Base-by-base conservation (phyloP, 495 filamentous ascomycete species). In the Ascobolus immersus region DNA sequence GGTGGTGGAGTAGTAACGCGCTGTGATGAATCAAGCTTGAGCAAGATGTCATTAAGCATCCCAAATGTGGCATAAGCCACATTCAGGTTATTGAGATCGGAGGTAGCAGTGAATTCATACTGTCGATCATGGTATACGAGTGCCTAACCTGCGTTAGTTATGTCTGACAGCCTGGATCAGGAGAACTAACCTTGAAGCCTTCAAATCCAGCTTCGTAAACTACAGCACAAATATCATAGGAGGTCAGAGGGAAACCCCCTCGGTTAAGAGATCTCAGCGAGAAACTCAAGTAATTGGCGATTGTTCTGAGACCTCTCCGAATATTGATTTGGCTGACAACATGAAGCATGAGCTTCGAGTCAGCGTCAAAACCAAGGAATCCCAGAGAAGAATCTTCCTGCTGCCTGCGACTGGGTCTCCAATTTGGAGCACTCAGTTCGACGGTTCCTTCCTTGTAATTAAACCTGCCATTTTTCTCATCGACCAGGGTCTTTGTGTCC, bases 141-240 rank as follows among this genome's bases (percentile, higher is more conserved):
- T 1, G 41, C 33, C 8, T n/a, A n/a, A n/a, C n/a, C n/a, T n/a
- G n/a, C n/a, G n/a, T n/a, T n/a, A n/a, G n/a, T n/a, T n/a, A n/a
- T n/a, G n/a, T n/a, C n/a, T n/a, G n/a, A n/a, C n/a, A n/a, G n/a
- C n/a, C n/a, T n/a, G n/a, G n/a, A n/a, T n/a, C n/a, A n/a, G n/a
- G n/a, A n/a, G n/a, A n/a, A n/a, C n/a, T n/a, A n/a, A n/a, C n/a
- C n/a, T 33, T 18, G 20, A 41, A 37, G 13, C 40, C 25, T 14
- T 43, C 41, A 20, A 45, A 36, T 4, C 43, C 43, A 2, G 43
- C 36, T 27, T 43, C 36, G 21, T 44, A 44, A 1, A 44, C 26
- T 15, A 44, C 33, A n/a, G 28, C 15, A 15, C 39, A 35, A 14
- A 44, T 29, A 20, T 44, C 42, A 17, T 42, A 42, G 17, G 2